Conservation (phyloP, 2,329 filamentous ascomycete genomes). For the Cytospora paraplurivora region DNA sequence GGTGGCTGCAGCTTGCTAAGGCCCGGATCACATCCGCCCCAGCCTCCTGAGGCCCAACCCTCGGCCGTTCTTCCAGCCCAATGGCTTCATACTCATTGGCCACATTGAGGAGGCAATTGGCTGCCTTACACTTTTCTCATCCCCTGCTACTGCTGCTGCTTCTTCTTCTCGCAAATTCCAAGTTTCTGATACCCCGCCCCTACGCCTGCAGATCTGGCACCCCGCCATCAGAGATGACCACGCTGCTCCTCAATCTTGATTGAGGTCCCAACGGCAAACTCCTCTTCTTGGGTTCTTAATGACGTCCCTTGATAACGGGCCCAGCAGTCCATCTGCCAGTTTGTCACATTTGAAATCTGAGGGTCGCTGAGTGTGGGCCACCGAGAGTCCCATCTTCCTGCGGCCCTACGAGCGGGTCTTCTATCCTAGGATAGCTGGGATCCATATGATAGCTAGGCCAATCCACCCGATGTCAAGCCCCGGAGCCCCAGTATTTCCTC, state of each 20-base stretch:
- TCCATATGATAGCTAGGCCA: too few species aligned
- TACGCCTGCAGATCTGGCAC: too few species aligned
- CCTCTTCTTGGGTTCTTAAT: too few species aligned
- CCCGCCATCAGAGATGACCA: too few species aligned
- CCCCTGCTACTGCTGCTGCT: background rate
- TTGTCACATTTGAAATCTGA: background rate
- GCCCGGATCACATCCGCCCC: conserved; percentile 20
- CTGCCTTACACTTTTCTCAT: background rate
- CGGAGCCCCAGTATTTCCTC: background rate
- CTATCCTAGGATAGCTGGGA: background rate
- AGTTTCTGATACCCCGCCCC: background rate
- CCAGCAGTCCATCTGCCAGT: background rate
- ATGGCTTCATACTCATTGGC: background rate
- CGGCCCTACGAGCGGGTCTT: conserved; percentile 18
- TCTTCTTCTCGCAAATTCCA: background rate
- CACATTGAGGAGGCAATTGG: background rate
- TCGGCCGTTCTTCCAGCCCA: background rate
- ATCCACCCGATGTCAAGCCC: background rate
- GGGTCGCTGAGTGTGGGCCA: background rate
- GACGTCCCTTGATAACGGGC: too few species aligned
- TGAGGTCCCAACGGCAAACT: too few species aligned
- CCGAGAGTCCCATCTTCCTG: conserved; percentile 3
- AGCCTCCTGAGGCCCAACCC: conserved; percentile 6
- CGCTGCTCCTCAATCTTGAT: too few species aligned
- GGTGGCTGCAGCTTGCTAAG: background rate